Base-by-base conservation (phyloP, 345 rosid genomes). In the Rhodomyrtus tomentosa region DNA sequence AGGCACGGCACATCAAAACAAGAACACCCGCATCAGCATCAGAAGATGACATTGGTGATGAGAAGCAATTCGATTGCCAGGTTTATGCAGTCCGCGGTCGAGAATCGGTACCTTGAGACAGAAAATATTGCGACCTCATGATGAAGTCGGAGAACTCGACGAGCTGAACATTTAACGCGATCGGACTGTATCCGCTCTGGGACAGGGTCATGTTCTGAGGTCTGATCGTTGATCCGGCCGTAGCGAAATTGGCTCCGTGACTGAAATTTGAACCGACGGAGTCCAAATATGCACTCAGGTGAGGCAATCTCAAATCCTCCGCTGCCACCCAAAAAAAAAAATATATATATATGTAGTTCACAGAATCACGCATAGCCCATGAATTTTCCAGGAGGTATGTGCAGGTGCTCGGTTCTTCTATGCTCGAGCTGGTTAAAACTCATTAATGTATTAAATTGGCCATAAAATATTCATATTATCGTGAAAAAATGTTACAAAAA, bases 171-270 rank as follows among this genome's bases (percentile, higher is more conserved):
- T 92, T 88, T 29, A 96, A 87, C 21, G 95, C 92, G 55, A 96
- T 86, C 7, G 99, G 98, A 81, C 95, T 94, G n/a, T 81, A 85
- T 24, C 96, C 99, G 81, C 93, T 81, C 76, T 93, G 94, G 22
- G 87, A 83, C 45, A 86, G 88, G 81, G 95, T 93, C 15, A 92
- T 83, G 92, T 91, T 92, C 38, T 87, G 95, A 49, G 93, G 95
- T 4, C 95, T 86, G 40, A 94, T 74, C 81, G 98, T 91, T 76
- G 98, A 92, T 6, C 96, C 98, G 24, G 95, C 96, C 6, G 96
- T 94, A 29, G 98, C 98, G 62, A 95, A 96, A 56, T 95, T 95
- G 45, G 93, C 96, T 72, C 98, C 99, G 80, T 95, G 95, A 87
- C 93, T 95, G 87, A 92, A 94, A 84, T 94, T 96, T 50, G 95